phyloP scores from a whole-genome alignment of 768 basidiomycete species.

The Piloderma croceum region DNA sequence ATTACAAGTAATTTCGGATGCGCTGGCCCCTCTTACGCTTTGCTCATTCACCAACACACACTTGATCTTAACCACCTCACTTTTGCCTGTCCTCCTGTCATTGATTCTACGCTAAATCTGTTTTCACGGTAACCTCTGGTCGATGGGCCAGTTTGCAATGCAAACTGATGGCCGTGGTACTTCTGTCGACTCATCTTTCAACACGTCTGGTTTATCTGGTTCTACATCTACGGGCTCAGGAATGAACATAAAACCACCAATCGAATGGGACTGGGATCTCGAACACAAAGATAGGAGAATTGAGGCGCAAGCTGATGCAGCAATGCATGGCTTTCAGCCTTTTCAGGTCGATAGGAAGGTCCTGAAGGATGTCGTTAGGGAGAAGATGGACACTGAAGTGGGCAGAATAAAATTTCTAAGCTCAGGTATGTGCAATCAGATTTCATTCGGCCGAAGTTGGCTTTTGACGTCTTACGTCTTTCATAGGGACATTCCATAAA shows the following conservation, averaged over 20 bases:
- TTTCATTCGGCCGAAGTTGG: constrained; percentile 12
- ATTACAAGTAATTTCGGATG: too few species aligned
- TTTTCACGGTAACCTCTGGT: too few species aligned
- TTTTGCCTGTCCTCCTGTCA: too few species aligned
- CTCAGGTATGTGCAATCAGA: constrained; percentile 46
- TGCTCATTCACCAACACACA: too few species aligned
- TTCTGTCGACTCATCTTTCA: too few species aligned
- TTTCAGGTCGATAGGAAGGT: constrained; percentile 74
- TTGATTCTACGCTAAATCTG: too few species aligned
- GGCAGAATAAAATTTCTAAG: constrained; percentile 69
- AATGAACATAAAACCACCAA: too few species aligned
- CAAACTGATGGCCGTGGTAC: too few species aligned
- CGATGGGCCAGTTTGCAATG: too few species aligned
- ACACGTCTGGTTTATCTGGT: too few species aligned
- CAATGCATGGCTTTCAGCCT: constrained; percentile 54
- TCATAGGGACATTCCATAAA: constrained; percentile 85
- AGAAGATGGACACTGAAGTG: constrained; percentile 61
- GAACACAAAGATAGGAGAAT: constrained; percentile 66
- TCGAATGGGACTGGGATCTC: constrained; percentile 66
- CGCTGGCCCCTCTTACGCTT: too few species aligned
- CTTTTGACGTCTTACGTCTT: constrained; percentile 2
- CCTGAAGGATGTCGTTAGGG: constrained; percentile 71
- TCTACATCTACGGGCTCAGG: constrained; percentile 5
- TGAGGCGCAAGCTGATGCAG: constrained; percentile 60
- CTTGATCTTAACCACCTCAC: too few species aligned